Conservation (phyloP, 2,329 filamentous ascomycete genomes). For the Neopestalotiopsis sp. region DNA sequence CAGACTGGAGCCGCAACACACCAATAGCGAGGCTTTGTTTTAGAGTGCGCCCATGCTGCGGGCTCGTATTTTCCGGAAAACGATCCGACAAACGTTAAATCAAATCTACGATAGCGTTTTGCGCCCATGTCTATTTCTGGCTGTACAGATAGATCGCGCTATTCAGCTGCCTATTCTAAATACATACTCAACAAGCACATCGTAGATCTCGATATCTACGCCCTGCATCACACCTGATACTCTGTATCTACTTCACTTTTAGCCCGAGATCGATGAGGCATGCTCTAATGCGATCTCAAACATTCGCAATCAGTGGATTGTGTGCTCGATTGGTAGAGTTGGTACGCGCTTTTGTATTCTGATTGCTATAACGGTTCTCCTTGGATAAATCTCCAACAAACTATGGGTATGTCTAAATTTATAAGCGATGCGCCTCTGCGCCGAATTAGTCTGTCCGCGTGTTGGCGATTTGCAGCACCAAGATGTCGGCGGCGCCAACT, state of each 20-base stretch:
- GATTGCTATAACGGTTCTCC: background rate
- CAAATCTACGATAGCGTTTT: background rate
- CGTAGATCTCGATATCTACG: background rate
- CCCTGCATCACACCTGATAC: background rate
- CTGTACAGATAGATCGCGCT: background rate
- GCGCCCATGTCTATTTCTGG: background rate
- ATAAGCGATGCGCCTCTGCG: background rate
- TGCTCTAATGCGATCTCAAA: background rate
- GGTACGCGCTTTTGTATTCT: background rate
- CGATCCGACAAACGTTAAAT: background rate
- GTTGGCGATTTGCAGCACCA: conserved; percentile 87
- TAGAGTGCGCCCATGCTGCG: background rate
- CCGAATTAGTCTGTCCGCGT: conserved; percentile 28
- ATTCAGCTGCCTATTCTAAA: background rate
- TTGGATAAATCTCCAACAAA: background rate
- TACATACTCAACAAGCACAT: no score
- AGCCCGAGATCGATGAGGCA: background rate
- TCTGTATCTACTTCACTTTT: background rate
- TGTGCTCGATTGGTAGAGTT: background rate
- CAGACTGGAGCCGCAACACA: conserved; percentile 2
- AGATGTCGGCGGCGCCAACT: conserved; percentile 81
- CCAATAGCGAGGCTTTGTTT: background rate
- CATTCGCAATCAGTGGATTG: background rate
- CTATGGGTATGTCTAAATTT: background rate
- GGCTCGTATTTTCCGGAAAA: background rate